phyloP scores from a whole-genome alignment of 805 yeast species.

The Candida morakotiae region DNA sequence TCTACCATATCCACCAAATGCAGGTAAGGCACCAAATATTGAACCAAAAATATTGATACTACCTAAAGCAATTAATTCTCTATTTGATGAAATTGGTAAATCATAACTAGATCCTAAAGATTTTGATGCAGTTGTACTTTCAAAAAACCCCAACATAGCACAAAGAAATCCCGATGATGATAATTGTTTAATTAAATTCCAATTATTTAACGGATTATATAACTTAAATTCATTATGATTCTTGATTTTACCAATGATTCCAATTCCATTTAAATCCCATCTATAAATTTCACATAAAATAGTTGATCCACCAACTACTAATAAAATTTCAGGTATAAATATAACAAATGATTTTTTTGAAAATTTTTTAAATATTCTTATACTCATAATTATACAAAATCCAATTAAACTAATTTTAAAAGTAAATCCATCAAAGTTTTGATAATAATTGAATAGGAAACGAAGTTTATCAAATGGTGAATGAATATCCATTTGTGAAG shows the following conservation, averaged over 20 bases:
- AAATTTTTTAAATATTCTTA: constrained; percentile 35
- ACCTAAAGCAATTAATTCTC: constrained; percentile 91
- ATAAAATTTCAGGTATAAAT: constrained; percentile 80
- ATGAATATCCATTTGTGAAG: constrained; percentile 32
- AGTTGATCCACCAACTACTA: constrained; percentile 65
- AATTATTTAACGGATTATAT: constrained; percentile 53
- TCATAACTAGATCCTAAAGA: constrained; percentile 74
- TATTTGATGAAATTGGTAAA: constrained; percentile 72
- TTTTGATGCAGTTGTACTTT: constrained; percentile 89
- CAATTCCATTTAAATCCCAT: constrained; percentile 56
- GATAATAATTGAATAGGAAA: constrained; percentile 50
- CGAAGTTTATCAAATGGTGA: constrained; percentile 67
- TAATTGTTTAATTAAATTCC: constrained; percentile 51
- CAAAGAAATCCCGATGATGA: constrained; percentile 68
- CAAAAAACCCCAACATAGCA: constrained; percentile 87
- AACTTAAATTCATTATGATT: constrained; percentile 46
- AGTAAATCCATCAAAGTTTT: constrained; percentile 54
- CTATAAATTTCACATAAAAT: constrained; percentile 42
- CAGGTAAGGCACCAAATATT: constrained; percentile 70
- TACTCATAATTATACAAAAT: constrained; percentile 44
- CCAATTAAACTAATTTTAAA: constrained; percentile 54
- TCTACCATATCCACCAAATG: constrained; percentile 95
- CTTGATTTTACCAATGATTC: constrained; percentile 65
- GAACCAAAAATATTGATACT: constrained; percentile 63
- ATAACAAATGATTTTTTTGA: constrained; percentile 33